A percentile compares a stretch with the other conserved stretches of the same genome.
Evolutionary conservation across 768 basidiomycete species (phyloP).

Genomic region (Galerina marginata): DNA sequence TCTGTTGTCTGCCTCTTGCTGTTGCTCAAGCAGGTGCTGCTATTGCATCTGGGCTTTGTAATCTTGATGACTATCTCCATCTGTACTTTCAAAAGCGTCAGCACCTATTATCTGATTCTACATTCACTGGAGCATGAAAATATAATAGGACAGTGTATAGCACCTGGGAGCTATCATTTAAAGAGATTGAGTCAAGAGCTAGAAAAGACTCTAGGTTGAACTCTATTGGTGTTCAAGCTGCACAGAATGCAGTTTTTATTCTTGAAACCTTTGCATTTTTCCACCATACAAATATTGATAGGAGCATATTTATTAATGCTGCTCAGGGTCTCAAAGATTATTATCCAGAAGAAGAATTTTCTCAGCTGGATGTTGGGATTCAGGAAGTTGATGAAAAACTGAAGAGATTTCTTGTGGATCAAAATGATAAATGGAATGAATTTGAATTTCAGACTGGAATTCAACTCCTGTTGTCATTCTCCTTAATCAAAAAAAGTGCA

Average conservation of each 20-base stretch:
- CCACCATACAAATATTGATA: conserved; percentile 20
- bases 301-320: conserved; percentile 16
- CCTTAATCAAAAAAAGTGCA: conserved; percentile 16
- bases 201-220: background rate
- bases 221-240: background rate
- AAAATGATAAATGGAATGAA: conserved; percentile 16
- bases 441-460: conserved; percentile 20
- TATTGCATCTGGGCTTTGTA: conserved; percentile 16
- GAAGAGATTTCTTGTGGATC: background rate
- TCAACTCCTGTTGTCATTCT: conserved; percentile 20
- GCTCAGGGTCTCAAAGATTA: background rate
- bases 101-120: conserved; percentile 8
- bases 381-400: background rate
- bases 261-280: conserved; percentile 23
- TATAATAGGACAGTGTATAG: conserved; percentile 22
- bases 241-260: conserved; percentile 18
- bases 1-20: conserved; percentile 13
- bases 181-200: conserved; percentile 17
- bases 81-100: conserved; percentile 10
- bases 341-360: background rate
- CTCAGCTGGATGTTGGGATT: background rate
- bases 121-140: conserved; percentile 14
- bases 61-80: conserved; percentile 18
- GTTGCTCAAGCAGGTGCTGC: conserved; percentile 26
- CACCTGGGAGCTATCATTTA: conserved; percentile 27